Evolutionary conservation across 805 yeast genomes (phyloP).

Genomic region (Kodamaea nitidulidarum): DNA sequence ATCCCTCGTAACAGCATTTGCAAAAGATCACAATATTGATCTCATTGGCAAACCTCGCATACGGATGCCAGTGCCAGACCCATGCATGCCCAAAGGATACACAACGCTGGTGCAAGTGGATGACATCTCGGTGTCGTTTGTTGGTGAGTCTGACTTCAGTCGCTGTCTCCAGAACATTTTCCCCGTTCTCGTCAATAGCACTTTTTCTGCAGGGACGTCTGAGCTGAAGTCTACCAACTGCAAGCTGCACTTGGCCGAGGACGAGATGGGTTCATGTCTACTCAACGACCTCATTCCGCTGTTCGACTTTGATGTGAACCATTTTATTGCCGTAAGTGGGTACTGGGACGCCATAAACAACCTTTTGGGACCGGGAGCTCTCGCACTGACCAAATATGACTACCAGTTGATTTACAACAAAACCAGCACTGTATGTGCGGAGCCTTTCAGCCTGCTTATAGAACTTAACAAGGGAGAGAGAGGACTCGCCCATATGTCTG

Average conservation of each 20-base stretch:
- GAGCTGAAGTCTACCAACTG: slow-evolving; percentile 23
- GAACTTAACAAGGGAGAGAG: slow-evolving; percentile 28
- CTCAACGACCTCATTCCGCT: slow-evolving; percentile 51
- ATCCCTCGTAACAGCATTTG: slow-evolving; percentile 24
- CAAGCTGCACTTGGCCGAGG: slow-evolving; percentile 25
- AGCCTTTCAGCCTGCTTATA: slow-evolving; percentile 34
- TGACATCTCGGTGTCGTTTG: slow-evolving; percentile 31
- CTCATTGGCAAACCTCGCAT: slow-evolving; percentile 10
- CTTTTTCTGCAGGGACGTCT: slow-evolving; percentile 20
- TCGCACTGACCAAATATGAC: slow-evolving; percentile 32
- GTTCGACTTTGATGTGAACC: slow-evolving; percentile 52
- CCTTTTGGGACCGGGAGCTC: slow-evolving; percentile 15
- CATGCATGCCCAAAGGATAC: slow-evolving; percentile 54
- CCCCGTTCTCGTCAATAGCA: slow-evolving; percentile 38
- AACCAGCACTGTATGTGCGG: slow-evolving; percentile 47
- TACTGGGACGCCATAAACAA: slow-evolving; percentile 60
- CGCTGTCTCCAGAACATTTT: slow-evolving; percentile 46
- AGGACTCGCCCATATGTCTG: slow-evolving; percentile 27
- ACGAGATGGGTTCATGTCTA: slow-evolving; percentile 44
- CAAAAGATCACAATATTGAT: slow-evolving; percentile 14
- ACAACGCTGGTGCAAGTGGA: slow-evolving; percentile 19
- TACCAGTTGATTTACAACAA: slow-evolving; percentile 40
- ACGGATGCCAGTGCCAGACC: slow-evolving; percentile 41
- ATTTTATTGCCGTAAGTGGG: slow-evolving; percentile 63
- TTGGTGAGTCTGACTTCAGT: slow-evolving; percentile 51